These are phyloP conservation scores for Debaryomycetaceae sp. DNA, from an alignment of 1,139 yeast species.

Conservation along the genomic window DNA sequence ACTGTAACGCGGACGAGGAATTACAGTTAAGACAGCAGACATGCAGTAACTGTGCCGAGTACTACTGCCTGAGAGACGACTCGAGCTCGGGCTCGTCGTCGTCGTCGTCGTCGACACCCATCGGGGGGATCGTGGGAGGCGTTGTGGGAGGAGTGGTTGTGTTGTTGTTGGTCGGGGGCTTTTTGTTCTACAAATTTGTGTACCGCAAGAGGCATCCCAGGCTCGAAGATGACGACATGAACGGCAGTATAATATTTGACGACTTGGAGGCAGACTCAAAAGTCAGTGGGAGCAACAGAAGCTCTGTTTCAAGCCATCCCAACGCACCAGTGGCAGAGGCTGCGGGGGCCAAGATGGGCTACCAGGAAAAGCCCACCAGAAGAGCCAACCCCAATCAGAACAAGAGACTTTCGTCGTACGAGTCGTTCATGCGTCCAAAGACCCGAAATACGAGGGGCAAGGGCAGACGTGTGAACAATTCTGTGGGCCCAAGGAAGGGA, in stretches of 20 bases:
- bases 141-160: conserved; percentile 57
- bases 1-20: conserved; percentile 49
- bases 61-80: conserved; percentile 39
- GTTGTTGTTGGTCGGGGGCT: conserved; percentile 30
- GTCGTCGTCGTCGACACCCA: conserved; percentile 10
- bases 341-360: neutral
- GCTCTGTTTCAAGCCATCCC: conserved; percentile 4
- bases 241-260: conserved; percentile 12
- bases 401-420: conserved; percentile 41
- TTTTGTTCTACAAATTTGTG: conserved; percentile 32
- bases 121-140: conserved; percentile 60
- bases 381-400: conserved; percentile 2
- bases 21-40: conserved; percentile 53
- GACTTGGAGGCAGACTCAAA: conserved; percentile 19
- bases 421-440: conserved; percentile 42
- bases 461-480: conserved; percentile 14
- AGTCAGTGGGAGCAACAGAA: conserved; percentile 6
- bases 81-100: conserved; percentile 9
- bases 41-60: conserved; percentile 54
- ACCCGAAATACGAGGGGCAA: conserved; percentile 11
- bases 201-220: conserved; percentile 25
- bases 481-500: conserved; percentile 10
- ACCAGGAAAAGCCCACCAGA: conserved; percentile 4
- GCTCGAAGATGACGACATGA: conserved; percentile 24
- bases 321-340: conserved; percentile 2